Base-by-base conservation (phyloP, 106 monocot genomes). In the Allium fistulosum region DNA sequence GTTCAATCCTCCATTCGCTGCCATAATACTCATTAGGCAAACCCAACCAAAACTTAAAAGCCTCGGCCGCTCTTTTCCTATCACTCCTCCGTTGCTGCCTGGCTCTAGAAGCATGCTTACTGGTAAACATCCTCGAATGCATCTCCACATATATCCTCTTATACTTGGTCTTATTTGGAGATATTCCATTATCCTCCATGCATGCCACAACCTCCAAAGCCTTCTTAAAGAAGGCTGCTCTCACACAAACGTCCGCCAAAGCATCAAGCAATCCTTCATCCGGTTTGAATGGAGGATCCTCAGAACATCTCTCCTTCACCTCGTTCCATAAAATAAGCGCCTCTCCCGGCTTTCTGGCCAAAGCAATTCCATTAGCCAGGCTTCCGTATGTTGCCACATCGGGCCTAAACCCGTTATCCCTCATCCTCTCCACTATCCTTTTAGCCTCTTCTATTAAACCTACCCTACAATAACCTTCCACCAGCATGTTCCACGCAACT, bases 31-130 rank as follows among this genome's bases (percentile, higher is more conserved):
- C 83, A 65, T 96, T 96, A 1, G 95, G 95, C 16, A 96, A 72
- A 8, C 95, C 95, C 26, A 96, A 72, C 95, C 95, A 96, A 69
- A 96, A 96, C 78, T 96, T 96, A 65, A 96, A 96, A 1, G 95
- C 95, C 83, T 96, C 95, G 0, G 95, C 95, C 48, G 95, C 95
- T 67, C 86, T 77, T 74, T 85, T 91, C 79, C 88, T 66, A 69
- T 91, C 95, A 22, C 45, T 83, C 85, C 95, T 71, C 73, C 91
- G 67, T 46, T 88, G 85, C 77, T 91, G 85, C 79, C 95, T 81
- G 11, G 95, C 91, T 76, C 76, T 79, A n/a, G 95, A 96, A 0
- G 95, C 88, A 57, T 96, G 95, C 85, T 88, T 91, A 69, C 95
- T 96, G 1, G 91, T 96, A 62, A 96, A 96, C 95, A 96, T 91